Conservation (phyloP, 805 yeast species). For the Kockiozyma suomiensis region DNA sequence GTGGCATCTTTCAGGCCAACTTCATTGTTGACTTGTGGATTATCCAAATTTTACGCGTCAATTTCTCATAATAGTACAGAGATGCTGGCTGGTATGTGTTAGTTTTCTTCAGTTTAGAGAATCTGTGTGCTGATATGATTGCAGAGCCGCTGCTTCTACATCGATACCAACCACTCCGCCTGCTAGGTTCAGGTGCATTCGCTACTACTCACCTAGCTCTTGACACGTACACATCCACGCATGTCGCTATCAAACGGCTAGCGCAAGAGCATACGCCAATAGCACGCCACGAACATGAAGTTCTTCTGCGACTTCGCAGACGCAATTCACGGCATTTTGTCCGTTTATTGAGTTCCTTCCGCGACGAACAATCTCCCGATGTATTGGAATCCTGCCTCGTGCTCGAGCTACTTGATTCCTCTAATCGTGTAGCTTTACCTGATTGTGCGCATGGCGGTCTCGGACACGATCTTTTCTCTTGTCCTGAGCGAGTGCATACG, state of each 20-base stretch:
- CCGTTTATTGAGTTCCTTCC: neutral
- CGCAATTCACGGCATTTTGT: slow-evolving; percentile 11
- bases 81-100: neutral
- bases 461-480: slow-evolving; percentile 15
- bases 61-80: neutral
- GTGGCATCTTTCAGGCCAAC: slow-evolving; percentile 1
- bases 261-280: neutral
- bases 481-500: slow-evolving; percentile 23
- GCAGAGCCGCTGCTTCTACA: neutral
- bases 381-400: slow-evolving; percentile 8
- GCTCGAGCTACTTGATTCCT: slow-evolving; percentile 22
- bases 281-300: slow-evolving; percentile 19
- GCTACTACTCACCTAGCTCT: slow-evolving; percentile 24
- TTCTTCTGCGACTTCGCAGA: slow-evolving; percentile 18
- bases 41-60: neutral
- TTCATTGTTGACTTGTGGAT: slow-evolving; percentile 2
- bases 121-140: neutral
- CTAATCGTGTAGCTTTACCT: slow-evolving; percentile 17
- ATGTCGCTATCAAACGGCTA: slow-evolving; percentile 29
- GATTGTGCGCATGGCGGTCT: slow-evolving; percentile 20
- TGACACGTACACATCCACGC: slow-evolving; percentile 10
- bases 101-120: neutral
- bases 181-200: slow-evolving; percentile 30
- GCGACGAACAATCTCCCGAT: neutral
- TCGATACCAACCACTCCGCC: slow-evolving; percentile 11